phyloP scores from a whole-genome alignment of 1,284 basidiomycete genomes.

The Heterobasidion parviporum region DNA sequence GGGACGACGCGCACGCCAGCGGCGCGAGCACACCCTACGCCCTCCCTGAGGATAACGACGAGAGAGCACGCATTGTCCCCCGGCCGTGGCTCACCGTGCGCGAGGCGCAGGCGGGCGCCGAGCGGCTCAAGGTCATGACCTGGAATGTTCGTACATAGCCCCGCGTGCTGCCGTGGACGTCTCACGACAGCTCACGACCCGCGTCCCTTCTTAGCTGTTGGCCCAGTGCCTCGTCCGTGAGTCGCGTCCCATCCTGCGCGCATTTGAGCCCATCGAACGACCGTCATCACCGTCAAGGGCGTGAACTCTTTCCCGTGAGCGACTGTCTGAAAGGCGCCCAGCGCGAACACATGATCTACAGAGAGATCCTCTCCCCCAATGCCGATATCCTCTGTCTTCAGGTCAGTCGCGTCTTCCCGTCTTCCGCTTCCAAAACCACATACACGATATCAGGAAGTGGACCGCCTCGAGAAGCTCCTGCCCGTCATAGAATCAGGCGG shows the following conservation, averaged over 20 bases:
- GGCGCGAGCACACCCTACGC: background rate
- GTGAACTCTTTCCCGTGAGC: conserved; percentile 79
- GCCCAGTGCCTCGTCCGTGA: conserved; percentile 73
- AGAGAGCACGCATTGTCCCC: conserved; percentile 29
- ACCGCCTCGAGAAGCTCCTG: conserved; percentile 56
- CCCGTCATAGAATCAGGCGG: conserved; percentile 52
- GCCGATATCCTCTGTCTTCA: conserved; percentile 82
- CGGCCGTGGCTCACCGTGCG: conserved; percentile 46
- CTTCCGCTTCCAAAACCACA: background rate
- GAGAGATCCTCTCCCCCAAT: conserved; percentile 58
- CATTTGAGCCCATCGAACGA: background rate
- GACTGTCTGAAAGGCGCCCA: conserved; percentile 71
- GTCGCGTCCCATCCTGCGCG: conserved; percentile 20
- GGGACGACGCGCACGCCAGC: conserved; percentile 15
- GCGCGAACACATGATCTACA: conserved; percentile 67
- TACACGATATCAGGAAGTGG: conserved; percentile 54
- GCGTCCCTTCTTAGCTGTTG: conserved; percentile 41
- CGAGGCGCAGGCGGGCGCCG: conserved; percentile 9
- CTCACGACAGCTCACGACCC: conserved; percentile 7
- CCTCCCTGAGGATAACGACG: conserved; percentile 8
- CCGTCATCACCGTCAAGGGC: conserved; percentile 36
- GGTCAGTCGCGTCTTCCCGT: conserved; percentile 28
- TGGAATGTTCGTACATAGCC: conserved; percentile 62
- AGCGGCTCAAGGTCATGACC: conserved; percentile 49
- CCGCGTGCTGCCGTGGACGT: background rate